Conservation (phyloP, 306 rosid species). For the Gynostemma pentaphyllum region DNA sequence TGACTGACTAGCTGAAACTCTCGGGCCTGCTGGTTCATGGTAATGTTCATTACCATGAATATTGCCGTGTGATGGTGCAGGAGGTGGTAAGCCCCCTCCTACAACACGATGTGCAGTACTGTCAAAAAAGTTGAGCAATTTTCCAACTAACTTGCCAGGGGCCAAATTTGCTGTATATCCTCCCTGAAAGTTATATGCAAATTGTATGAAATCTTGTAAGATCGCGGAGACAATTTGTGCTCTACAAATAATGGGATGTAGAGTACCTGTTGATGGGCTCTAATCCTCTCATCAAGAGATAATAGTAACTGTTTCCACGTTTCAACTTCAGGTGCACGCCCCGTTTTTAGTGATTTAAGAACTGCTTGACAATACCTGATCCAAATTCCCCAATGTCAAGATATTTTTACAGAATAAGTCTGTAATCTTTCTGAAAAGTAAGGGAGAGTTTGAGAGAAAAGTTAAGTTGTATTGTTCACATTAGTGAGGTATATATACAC, state of each 20-base stretch:
- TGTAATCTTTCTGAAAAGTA: no score
- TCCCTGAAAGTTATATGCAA: conserved; percentile 42
- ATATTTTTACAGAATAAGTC: conserved; percentile 6
- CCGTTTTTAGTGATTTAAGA: conserved; percentile 66
- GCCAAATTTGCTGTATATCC: conserved; percentile 74
- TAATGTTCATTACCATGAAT: conserved; percentile 40
- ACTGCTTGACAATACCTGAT: conserved; percentile 84
- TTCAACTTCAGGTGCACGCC: conserved; percentile 82
- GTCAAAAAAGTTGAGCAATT: conserved; percentile 73
- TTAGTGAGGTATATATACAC: no score
- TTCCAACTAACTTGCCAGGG: conserved; percentile 68
- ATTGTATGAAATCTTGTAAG: not conserved
- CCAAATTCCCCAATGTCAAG: conserved; percentile 5
- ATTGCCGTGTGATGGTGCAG: conserved; percentile 56
- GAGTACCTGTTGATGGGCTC: conserved; percentile 78
- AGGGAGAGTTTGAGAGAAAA: no score
- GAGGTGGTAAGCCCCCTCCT: conserved; percentile 88
- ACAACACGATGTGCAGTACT: conserved; percentile 91
- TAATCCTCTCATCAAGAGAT: conserved; percentile 89
- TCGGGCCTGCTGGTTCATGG: conserved; percentile 33
- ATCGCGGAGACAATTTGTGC: not conserved
- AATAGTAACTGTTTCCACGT: conserved; percentile 61
- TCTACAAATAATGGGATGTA: conserved; percentile 3
- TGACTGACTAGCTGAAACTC: conserved; percentile 70
- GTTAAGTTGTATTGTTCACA: no score